Evolutionary conservation across 306 rosid genomes (phyloP).

Genomic region (Citrullus colocynthis): DNA sequence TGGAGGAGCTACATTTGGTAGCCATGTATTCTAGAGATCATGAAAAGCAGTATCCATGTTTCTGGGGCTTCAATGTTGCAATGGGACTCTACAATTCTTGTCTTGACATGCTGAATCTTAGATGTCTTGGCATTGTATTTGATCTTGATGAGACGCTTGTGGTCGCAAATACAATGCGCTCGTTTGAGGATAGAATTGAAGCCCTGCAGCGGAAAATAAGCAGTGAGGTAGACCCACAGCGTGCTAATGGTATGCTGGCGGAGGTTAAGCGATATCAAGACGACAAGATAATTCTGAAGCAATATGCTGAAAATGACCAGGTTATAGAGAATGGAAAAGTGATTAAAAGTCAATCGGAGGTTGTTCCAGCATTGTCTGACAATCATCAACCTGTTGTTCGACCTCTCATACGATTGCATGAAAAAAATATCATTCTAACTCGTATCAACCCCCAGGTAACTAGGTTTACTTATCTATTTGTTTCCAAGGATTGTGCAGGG

Average conservation of each 20-base stretch:
- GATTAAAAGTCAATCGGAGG: constrained; percentile 69
- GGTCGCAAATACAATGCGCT: constrained; percentile 98
- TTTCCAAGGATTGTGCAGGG: neutral
- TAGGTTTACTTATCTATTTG: neutral
- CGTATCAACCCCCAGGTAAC: constrained; percentile 94
- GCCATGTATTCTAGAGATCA: constrained; percentile 70
- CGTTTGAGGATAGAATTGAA: constrained; percentile 94
- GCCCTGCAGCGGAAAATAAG: constrained; percentile 80
- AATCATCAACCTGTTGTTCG: constrained; percentile 62
- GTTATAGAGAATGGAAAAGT: constrained; percentile 86
- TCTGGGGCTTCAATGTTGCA: constrained; percentile 83
- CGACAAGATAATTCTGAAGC: constrained; percentile 79
- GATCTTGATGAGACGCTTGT: constrained; percentile 97
- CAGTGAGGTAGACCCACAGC: constrained; percentile 67
- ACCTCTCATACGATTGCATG: constrained; percentile 74
- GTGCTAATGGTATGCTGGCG: constrained; percentile 73
- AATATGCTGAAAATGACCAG: constrained; percentile 87
- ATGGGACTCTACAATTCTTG: constrained; percentile 75
- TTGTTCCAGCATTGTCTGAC: constrained; percentile 80
- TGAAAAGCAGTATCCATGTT: constrained; percentile 53
- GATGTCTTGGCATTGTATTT: constrained; percentile 97
- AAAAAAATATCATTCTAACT: constrained; percentile 83
- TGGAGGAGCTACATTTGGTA: constrained; percentile 89
- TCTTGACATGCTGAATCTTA: constrained; percentile 82
- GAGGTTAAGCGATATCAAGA: constrained; percentile 85